Evolutionary conservation across 2,329 filamentous ascomycete genomes (phyloP).

Genomic region (Pseudogymnoascus sp.): DNA sequence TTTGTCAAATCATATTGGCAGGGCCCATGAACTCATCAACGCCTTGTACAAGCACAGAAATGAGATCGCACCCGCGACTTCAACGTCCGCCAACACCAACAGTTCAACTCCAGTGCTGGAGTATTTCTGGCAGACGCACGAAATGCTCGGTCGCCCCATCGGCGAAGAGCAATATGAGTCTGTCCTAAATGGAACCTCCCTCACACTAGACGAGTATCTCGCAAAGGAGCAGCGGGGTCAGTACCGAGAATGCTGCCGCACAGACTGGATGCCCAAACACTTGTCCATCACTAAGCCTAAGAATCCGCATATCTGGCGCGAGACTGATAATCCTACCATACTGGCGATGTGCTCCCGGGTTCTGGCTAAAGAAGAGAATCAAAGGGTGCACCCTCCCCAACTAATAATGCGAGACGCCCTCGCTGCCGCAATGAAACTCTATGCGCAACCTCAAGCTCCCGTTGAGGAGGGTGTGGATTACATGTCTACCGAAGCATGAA

Average conservation of each 20-base stretch:
- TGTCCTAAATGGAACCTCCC: neutral
- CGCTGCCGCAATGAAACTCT: constrained; percentile 9
- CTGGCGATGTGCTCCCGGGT: constrained; percentile 14
- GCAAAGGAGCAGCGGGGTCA: constrained; percentile 9
- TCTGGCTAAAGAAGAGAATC: constrained; percentile 11
- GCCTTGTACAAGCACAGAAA: neutral
- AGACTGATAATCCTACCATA: constrained; percentile 12
- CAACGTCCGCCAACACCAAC: neutral
- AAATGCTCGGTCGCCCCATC: neutral
- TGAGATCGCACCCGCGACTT: neutral
- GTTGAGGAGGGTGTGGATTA: neutral
- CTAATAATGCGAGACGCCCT: constrained; percentile 10
- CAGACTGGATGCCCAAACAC: constrained; percentile 14
- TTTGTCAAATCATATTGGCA: constrained; percentile 11
- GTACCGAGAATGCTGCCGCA: constrained; percentile 12
- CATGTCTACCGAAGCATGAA: neutral
- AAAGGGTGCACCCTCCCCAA: constrained; percentile 3
- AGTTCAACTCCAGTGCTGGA: neutral
- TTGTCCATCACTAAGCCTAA: constrained; percentile 11
- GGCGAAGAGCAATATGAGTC: neutral
- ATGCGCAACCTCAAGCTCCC: constrained; percentile 4
- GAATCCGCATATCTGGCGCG: constrained; percentile 12
- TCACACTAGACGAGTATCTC: neutral
- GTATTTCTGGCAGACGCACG: neutral
- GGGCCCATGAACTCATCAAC: constrained; percentile 9